Base-by-base conservation (phyloP, 1,284 basidiomycete species). In the Hymenochaete sp. region DNA sequence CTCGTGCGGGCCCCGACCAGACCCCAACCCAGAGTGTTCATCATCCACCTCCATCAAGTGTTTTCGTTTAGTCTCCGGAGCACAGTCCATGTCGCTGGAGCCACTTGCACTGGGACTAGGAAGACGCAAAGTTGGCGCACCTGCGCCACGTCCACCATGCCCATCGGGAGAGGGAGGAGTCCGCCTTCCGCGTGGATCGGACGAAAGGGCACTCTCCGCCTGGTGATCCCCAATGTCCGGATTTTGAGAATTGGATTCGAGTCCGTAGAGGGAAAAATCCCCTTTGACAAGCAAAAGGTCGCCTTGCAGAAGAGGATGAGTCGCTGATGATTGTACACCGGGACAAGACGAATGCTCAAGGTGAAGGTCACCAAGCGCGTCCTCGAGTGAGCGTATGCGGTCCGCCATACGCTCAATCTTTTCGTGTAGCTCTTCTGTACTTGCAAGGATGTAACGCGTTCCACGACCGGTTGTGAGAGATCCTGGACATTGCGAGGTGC, bases 211-310 rank as follows among this genome's bases (percentile, higher is more conserved):
- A n/a, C n/a, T n/a, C n/a, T n/a, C n/a, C n/a, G n/a, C n/a, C n/a
- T n/a, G n/a, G n/a, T n/a, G n/a, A n/a, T n/a, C n/a, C n/a, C n/a
- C n/a, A n/a, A n/a, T n/a, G n/a, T n/a, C n/a, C n/a, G n/a, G n/a
- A n/a, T n/a, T n/a, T n/a, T n/a, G n/a, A n/a, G n/a, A n/a, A n/a
- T n/a, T n/a, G n/a, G n/a, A n/a, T n/a, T n/a, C n/a, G n/a, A n/a
- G n/a, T 13, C 39, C 45, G 25, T 47, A 47, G 6, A 47, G 32
- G 18, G 41, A 38, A 40, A 47, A 40, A n/a, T 47, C 39, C 13
- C 38, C 36, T 24, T 58, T 58, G 32, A 58, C 47, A 22, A 52
- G 40, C 11, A 58, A 52, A 3, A 56, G 42, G n/a, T 57, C 55
- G 28, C 51, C 50, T 19, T 49, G 49, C 7, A 58, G 47, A 16